phyloP scores from a whole-genome alignment of 495 filamentous ascomycete genomes.

The Penicillium turbatum region DNA sequence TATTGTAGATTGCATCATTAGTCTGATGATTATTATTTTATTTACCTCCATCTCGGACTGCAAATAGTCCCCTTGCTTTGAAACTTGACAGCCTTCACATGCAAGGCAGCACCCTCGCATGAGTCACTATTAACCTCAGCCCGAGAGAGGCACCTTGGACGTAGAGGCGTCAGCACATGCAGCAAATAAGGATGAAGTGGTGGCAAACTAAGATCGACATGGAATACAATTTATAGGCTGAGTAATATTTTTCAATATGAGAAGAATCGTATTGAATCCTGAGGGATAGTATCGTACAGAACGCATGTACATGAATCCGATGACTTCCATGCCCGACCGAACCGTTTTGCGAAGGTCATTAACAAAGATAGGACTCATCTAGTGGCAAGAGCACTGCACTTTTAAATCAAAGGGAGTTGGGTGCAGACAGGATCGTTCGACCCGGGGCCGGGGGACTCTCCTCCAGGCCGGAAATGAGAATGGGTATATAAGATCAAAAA shows the following conservation, averaged over 20 bases:
- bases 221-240: not conserved
- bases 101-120: conserved; percentile 6
- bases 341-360: conserved; percentile 4
- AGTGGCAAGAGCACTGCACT: conserved; percentile 4
- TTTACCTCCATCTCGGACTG: not conserved
- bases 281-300: not conserved
- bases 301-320: conserved; percentile 7
- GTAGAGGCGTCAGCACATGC: not conserved
- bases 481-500: conserved; percentile 15
- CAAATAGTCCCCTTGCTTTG: conserved; percentile 1
- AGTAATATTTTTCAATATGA: not conserved
- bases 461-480: conserved; percentile 7
- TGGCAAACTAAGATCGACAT: not conserved
- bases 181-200: not conserved
- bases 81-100: conserved; percentile 3
- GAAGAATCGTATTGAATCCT: not conserved
- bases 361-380: conserved; percentile 15
- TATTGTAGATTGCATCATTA: not conserved
- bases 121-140: conserved; percentile 7
- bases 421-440: conserved; percentile 1
- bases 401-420: not conserved
- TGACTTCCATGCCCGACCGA: conserved; percentile 10
- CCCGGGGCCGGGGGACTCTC: not conserved
- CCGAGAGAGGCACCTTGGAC: not conserved
- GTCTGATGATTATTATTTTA: not conserved